Evolutionary conservation across 257 asterid species (phyloP), one percentile per base, ranked within the genome.

Genomic region (Perilla frutescens): DNA sequence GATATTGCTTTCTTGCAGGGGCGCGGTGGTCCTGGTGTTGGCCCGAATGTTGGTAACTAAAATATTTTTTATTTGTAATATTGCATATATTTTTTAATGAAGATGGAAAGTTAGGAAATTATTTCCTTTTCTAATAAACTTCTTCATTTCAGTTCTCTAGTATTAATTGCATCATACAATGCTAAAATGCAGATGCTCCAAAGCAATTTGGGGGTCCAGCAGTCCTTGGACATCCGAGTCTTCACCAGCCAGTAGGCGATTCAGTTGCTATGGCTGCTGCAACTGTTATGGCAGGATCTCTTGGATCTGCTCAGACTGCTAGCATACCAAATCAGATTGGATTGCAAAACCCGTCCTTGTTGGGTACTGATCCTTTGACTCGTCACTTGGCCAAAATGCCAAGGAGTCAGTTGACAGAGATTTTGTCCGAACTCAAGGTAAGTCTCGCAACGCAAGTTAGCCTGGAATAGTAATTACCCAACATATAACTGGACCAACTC

Each of bases 221-320:
- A 75, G 88, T 68, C 49, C 79, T 67, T 59, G 89, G 85, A 39
- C 87, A 90, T 73, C 75, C 87, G 13, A 71, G 72, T 82, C 74
- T 83, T 84, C 81, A 88, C 68, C 96, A 85, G 84, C 92, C 99
- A 53, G 71, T 94, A 10, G 99, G 99, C 44, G 87, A 87, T 69
- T 83, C 97, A 14, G 91, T 82, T 71, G 95, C 97, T 49, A 70
- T 81, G 81, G 82, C 91, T 80, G 96, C 97, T 80, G 97, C 97
- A 76, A 71, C 88, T 34, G 86, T 89, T 79, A 91, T 94, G 96
- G 92, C 96, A 34, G 92, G 91, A 80, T 87, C 89, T 77, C 96
- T 94, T 79, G 96, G 96, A 71, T 84, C 91, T 70, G 78, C 89
- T 77, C 96, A 91, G 84, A 82, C 68, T 51, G 84, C 87, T 59